phyloP scores from a whole-genome alignment of 1,284 basidiomycete species.

The Trametes versicolor region DNA sequence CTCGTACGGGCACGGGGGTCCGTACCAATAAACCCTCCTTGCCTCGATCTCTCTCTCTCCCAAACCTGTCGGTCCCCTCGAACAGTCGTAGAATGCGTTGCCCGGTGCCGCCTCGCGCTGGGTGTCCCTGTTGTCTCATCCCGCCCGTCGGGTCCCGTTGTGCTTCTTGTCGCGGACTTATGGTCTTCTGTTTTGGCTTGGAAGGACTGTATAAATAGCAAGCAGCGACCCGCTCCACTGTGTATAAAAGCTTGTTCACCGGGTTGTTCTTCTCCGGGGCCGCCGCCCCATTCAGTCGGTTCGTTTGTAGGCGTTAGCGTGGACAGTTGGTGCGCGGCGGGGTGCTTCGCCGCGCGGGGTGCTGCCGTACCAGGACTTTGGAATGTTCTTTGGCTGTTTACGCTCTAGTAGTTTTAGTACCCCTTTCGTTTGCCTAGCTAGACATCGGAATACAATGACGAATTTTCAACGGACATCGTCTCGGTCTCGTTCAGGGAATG shows the following conservation, averaged over 20 bases:
- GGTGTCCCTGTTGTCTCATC: background rate
- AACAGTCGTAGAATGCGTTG: background rate
- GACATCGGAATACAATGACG: no score
- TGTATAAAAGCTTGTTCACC: constrained; percentile 24
- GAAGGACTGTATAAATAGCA: constrained; percentile 32
- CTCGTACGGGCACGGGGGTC: constrained; percentile 23
- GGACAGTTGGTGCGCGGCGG: background rate
- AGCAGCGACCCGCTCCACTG: constrained; percentile 21
- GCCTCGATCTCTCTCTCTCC: background rate
- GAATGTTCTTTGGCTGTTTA: background rate
- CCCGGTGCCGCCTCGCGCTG: background rate
- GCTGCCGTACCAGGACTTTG: background rate
- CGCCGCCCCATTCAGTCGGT: constrained; percentile 1
- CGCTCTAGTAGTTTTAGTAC: background rate
- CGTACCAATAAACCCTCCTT: constrained; percentile 17
- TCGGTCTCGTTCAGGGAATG: no score
- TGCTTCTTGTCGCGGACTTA: constrained; percentile 17
- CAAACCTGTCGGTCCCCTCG: background rate
- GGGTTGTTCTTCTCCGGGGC: constrained; percentile 5
- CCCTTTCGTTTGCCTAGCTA: no score
- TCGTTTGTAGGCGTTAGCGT: constrained; percentile 4
- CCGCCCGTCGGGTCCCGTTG: constrained; percentile 10
- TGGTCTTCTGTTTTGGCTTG: constrained; percentile 18
- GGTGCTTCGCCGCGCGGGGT: background rate
- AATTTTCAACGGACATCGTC: no score